Conservation (phyloP, 2,329 filamentous ascomycete genomes). For the Elsinoe perseae region DNA sequence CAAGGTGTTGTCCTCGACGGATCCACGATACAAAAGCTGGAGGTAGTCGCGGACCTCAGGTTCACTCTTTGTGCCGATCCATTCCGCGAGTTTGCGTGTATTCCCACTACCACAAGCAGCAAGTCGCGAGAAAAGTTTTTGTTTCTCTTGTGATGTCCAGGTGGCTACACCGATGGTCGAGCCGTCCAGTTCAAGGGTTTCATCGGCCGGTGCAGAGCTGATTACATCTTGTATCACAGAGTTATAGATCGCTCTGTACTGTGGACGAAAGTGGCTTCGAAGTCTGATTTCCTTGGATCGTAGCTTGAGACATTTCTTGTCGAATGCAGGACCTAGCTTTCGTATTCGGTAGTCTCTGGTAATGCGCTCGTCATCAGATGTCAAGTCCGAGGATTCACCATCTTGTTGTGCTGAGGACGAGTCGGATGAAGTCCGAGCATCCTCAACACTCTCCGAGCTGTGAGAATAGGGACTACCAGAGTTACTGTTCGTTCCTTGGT, state of each 20-base stretch:
- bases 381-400: background rate
- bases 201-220: background rate
- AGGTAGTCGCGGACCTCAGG: conserved; percentile 68
- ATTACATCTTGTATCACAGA: conserved; percentile 47
- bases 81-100: conserved; percentile 52
- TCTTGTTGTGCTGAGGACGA: background rate
- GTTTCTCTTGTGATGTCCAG: conserved; percentile 69
- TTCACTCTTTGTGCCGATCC: conserved; percentile 63
- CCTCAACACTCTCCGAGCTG: no score
- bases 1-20: conserved; percentile 36
- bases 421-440: no score
- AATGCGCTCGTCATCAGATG: background rate
- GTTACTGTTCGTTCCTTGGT: background rate
- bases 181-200: background rate
- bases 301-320: background rate
- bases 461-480: background rate
- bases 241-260: conserved; percentile 48
- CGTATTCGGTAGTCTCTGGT: background rate
- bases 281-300: background rate
- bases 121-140: conserved; percentile 58
- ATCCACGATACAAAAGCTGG: conserved; percentile 48
- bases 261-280: conserved; percentile 3
- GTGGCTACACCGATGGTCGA: conserved; percentile 60
- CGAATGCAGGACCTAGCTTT: background rate
- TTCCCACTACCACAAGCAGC: conserved; percentile 57